Base-by-base conservation (phyloP, 2,329 filamentous ascomycete species). In the Penicillium sp. region DNA sequence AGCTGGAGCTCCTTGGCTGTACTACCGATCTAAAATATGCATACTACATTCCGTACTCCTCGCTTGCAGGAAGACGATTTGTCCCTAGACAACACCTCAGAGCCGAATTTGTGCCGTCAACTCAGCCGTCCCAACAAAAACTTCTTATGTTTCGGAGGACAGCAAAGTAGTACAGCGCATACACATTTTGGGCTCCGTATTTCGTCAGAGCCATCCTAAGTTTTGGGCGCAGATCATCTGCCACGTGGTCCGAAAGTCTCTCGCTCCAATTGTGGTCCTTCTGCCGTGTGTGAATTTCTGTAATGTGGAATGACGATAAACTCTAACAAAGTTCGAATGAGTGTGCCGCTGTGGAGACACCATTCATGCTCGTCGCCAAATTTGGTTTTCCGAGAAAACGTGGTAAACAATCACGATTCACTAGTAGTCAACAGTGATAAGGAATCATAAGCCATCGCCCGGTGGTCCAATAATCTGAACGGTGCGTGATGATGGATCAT, bases 221-320 rank as follows among this genome's bases (percentile, higher is more conserved):
- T 40, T 50, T 19, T 31, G 22, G 49, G 19, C 58, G 62, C 55
- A 55, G 61, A 63, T 63, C 61, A 56, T 61, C 56, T 54, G 39
- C 59, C 59, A 61, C 59, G 59, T 61, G 59, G 59, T 51, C 41
- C 10, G 33, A 31, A 39, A 49, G 33, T 16, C 24, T 39, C 35
- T 39, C 35, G 11, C 36, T 41, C 3, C 35, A 43, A 33, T 31
- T 37, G 33, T 54, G 46, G 31, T 24, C 14, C 19, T n/a, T 50
- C 46, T 11, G 31, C 41, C 40, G 39, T 54, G 14, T 31, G 16
- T 18, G 18, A 6, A 24, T 33, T 10, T 22, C 22, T 22, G 22
- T 22, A 18, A 16, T 13, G n/a, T 39, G 19, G 18, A 50, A 37
- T 39, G 46, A 40, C 27, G n/a, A 9, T n/a, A 44, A 44, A 44